Base-by-base conservation (phyloP, 305 asterid species). In the Fraxinus velutina region DNA sequence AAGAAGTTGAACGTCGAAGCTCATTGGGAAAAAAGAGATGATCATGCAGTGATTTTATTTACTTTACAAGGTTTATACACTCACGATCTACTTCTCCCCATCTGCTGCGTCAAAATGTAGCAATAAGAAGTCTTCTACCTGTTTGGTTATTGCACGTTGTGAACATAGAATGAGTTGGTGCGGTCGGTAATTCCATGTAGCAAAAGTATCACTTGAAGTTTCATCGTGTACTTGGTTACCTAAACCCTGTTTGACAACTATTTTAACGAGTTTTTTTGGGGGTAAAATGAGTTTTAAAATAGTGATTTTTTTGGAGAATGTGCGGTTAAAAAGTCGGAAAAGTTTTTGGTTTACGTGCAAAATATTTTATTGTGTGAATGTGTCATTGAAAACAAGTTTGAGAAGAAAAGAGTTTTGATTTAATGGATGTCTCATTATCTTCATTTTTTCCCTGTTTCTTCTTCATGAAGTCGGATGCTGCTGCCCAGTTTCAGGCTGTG, bases 1-100 rank as follows among this genome's bases (percentile, higher is more conserved):
- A 89, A 89, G 97, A 95, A 85, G 99, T 87, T 17, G 91, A 90
- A 77, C 90, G 92, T 27, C 85, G 97, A 44, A 86, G 93, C 88
- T 79, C 60, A 42, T 70, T 83, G 44, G 83, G 83, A 1, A 93
- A 84, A 77, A 89, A 64, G 82, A 92, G 91, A 84, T 91, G 86
- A 89, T 55, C 57, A 34, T 64, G 55, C 6, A 4, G 10, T 9
- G 73, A 66, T 24, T 24, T 27, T 27, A 66, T 27, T 10, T 62
- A 62, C 32, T 17, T 60, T 3, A 24, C 34, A 3, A 8, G 33
- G 33, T 22, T 64, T 64, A 21, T 64, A 3, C 17, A 8, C 32
- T 7, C 29, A 64, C 17, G 3, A 33, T 27, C 73, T 33, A 73
- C 17, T 52, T 29, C 50, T 50, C 37, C 13, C 32, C 13, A 17